Percentiles rank a stretch among this genome's conserved stretches.
Conservation (phyloP, 768 basidiomycete species). For the Cystobasidium tubakii region DNA sequence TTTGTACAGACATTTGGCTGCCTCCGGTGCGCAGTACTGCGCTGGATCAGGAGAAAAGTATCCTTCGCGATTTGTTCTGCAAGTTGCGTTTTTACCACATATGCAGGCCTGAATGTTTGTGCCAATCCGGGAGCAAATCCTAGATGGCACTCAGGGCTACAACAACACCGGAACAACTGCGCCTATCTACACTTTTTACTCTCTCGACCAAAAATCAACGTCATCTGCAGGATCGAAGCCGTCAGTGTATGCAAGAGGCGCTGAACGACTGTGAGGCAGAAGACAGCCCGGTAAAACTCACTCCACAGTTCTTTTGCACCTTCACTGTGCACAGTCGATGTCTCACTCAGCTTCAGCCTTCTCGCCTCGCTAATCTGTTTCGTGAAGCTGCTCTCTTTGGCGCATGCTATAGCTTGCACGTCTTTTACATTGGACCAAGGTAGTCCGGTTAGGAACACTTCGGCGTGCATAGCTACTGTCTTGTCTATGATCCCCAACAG, state of each 20-base stretch:
- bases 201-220: conserved; percentile 23
- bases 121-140: too few species aligned
- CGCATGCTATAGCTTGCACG: conserved; percentile 42
- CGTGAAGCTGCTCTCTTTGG: conserved; percentile 55
- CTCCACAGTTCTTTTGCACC: conserved; percentile 17
- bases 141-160: background rate
- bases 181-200: background rate
- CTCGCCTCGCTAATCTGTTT: conserved; percentile 56
- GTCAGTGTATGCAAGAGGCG: too few species aligned
- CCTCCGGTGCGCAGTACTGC: too few species aligned
- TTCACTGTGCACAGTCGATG: background rate
- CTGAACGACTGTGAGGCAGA: background rate
- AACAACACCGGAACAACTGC: background rate
- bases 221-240: background rate
- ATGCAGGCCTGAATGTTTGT: too few species aligned
- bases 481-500: conserved; percentile 59
- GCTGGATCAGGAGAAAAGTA: too few species aligned
- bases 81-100: too few species aligned
- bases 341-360: conserved; percentile 44
- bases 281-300: background rate
- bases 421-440: conserved; percentile 53
- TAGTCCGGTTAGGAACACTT: conserved; percentile 56
- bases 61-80: too few species aligned
- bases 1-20: too few species aligned
- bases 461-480: conserved; percentile 55